A percentile compares a stretch with the other conserved stretches of the same genome.
phyloP scores from a whole-genome alignment of 208 protist genomes.

The Acanthamoeba triangularis region DNA sequence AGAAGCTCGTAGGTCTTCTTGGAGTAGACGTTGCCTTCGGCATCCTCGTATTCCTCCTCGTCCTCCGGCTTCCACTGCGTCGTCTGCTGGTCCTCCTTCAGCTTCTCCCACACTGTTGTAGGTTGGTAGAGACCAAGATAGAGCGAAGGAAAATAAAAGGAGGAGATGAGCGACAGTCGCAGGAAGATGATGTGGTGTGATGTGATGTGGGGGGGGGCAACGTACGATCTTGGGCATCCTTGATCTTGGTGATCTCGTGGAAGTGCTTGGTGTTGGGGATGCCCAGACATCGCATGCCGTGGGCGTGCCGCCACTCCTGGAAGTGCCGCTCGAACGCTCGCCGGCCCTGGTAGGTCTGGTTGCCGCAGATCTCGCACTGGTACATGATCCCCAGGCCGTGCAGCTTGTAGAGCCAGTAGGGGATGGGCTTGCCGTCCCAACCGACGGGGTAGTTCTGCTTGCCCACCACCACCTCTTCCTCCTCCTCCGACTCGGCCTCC shows the following conservation, averaged over 20 bases:
- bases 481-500: constrained; percentile 82
- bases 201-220: neutral
- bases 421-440: constrained; percentile 96
- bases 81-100: constrained; percentile 81
- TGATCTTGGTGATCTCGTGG: constrained; percentile 94
- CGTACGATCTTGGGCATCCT: constrained; percentile 91
- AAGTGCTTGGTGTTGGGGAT: constrained; percentile 95
- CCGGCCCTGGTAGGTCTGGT: constrained; percentile 93
- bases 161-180: neutral
- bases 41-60: constrained; percentile 95
- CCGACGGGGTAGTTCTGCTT: constrained; percentile 93
- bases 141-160: constrained; percentile 53
- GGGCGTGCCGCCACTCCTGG: constrained; percentile 93
- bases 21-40: constrained; percentile 93
- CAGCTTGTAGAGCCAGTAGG: constrained; percentile 96
- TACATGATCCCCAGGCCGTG: constrained; percentile 95
- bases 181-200: neutral
- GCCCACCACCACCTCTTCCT: constrained; percentile 86
- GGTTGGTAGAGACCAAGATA: neutral
- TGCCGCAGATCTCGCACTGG: constrained; percentile 96
- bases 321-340: constrained; percentile 95
- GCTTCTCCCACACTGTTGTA: constrained; percentile 83
- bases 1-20: constrained; percentile 94
- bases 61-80: constrained; percentile 86
- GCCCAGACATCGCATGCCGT: constrained; percentile 93